Evolutionary conservation across 1,284 basidiomycete genomes (phyloP).

Genomic region (Heterobasidion irregulare): DNA sequence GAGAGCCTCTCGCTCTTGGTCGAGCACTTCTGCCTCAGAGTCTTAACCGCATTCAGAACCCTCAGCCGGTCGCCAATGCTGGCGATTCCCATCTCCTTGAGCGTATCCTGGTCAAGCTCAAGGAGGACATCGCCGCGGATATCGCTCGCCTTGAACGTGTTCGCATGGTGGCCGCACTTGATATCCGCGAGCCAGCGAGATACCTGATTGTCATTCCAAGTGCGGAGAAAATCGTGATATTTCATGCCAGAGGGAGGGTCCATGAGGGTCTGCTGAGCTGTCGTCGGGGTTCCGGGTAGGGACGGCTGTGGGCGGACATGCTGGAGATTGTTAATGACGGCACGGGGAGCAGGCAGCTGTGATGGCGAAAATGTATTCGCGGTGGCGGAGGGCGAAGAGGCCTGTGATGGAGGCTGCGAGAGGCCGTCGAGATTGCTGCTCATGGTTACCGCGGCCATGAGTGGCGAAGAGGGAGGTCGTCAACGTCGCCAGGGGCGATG

Average conservation of each 20-base stretch:
- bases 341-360: conserved; percentile 11
- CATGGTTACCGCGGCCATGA: conserved; percentile 34
- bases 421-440: conserved; percentile 26
- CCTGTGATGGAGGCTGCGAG: conserved; percentile 31
- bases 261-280: conserved; percentile 23
- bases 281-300: conserved; percentile 31
- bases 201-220: conserved; percentile 66
- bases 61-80: conserved; percentile 88
- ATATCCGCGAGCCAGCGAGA: conserved; percentile 65
- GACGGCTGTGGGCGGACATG: conserved; percentile 15
- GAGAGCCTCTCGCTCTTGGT: conserved; percentile 10
- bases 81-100: conserved; percentile 84
- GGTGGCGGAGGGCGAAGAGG: conserved; percentile 47
- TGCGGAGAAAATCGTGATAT: conserved; percentile 54
- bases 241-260: conserved; percentile 52
- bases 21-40: conserved; percentile 54
- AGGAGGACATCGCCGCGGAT: conserved; percentile 84
- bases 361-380: conserved; percentile 27
- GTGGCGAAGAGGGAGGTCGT: conserved; percentile 2
- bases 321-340: conserved; percentile 6
- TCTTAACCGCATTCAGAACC: conserved; percentile 78
- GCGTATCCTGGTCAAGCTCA: conserved; percentile 77
- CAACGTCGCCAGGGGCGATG: neutral
- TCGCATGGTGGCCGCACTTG: conserved; percentile 63
- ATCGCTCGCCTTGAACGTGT: conserved; percentile 74